Conservation (phyloP, 2,329 filamentous ascomycete genomes). For the Chalara sp. region DNA sequence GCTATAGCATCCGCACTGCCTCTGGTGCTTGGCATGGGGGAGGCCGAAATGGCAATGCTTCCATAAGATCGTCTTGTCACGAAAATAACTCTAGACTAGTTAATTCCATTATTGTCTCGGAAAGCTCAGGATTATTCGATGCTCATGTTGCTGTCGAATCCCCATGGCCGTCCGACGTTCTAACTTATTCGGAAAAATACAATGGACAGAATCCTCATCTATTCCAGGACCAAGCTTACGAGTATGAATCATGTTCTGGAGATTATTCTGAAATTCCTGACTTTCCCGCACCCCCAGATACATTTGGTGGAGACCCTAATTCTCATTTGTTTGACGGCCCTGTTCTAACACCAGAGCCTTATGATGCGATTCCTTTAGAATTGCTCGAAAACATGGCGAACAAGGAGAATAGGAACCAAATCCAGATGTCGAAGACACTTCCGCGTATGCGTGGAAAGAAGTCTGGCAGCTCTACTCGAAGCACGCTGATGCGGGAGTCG, state of each 20-base stretch:
- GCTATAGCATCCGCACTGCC: not conserved
- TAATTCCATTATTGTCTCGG: not conserved
- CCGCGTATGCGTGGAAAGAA: constrained; percentile 9
- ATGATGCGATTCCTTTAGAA: constrained; percentile 16
- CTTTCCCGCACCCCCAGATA: not conserved
- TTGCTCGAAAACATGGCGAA: constrained; percentile 7
- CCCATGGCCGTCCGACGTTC: not conserved
- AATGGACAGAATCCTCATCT: not conserved
- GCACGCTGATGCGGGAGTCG: constrained; percentile 1
- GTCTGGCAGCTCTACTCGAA: not conserved
- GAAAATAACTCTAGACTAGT: not conserved
- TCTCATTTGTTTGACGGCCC: not conserved
- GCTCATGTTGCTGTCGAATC: not conserved
- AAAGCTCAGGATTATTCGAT: not conserved
- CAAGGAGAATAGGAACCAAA: constrained; percentile 8
- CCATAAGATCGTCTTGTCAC: too few relatives aligned
- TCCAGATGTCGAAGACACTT: constrained; percentile 13
- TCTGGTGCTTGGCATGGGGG: not conserved
- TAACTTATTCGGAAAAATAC: not conserved
- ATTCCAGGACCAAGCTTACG: too few relatives aligned
- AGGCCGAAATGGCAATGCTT: too few relatives aligned
- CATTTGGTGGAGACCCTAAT: not conserved
- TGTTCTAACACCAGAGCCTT: constrained; percentile 2
- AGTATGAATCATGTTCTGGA: not conserved
- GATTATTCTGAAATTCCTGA: not conserved